Evolutionary conservation across 352 stramenopile genomes (phyloP).

Genomic region (Phytophthora uliginosa): DNA sequence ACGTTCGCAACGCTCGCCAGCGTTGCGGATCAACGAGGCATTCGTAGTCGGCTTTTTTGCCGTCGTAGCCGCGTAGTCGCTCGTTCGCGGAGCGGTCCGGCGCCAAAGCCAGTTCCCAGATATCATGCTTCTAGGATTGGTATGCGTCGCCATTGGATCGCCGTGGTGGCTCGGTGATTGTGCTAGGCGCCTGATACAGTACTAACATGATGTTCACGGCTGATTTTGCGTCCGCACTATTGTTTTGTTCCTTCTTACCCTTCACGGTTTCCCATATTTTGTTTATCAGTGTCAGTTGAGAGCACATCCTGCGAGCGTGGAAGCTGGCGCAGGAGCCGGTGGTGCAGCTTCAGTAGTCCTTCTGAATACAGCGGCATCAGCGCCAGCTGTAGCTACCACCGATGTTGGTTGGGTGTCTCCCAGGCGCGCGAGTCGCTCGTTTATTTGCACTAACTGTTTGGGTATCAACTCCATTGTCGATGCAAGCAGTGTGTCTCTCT

Average conservation of each 20-base stretch:
- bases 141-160: background rate
- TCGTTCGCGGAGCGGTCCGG: constrained; percentile 1
- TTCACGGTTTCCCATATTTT: constrained; percentile 19
- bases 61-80: background rate
- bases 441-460: constrained; percentile 4
- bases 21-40: background rate
- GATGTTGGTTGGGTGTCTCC: background rate
- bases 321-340: constrained; percentile 10
- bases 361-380: background rate
- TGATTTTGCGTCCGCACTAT: constrained; percentile 10
- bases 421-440: background rate
- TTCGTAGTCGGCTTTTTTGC: constrained; percentile 1
- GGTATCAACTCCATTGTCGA: constrained; percentile 19
- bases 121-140: background rate
- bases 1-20: background rate
- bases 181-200: constrained; percentile 12
- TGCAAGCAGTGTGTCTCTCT: constrained; percentile 8
- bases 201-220: constrained; percentile 17
- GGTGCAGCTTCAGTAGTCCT: background rate
- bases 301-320: constrained; percentile 3
- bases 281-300: constrained; percentile 17
- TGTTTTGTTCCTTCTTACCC: constrained; percentile 16
- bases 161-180: background rate
- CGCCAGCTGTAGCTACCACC: background rate
- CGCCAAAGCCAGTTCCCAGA: background rate